phyloP scores from a whole-genome alignment of 2,329 filamentous ascomycete species.

The Neoascochyta sp. region DNA sequence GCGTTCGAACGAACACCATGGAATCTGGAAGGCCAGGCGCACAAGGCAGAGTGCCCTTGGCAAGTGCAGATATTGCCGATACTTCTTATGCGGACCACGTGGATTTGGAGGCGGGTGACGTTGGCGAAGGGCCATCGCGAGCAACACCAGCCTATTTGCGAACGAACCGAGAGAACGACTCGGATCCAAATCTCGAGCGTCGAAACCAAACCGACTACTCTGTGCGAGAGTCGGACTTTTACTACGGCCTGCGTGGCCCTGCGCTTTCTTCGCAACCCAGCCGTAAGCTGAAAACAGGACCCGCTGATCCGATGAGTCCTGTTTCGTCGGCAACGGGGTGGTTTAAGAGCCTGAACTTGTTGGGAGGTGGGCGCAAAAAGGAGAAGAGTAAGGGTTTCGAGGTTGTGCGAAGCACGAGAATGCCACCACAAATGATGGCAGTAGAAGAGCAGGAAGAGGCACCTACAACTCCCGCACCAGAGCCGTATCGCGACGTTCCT shows the following conservation, averaged over 20 bases:
- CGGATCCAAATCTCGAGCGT: conserved; percentile 53
- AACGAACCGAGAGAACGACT: conserved; percentile 43
- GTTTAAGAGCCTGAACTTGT: conserved; percentile 64
- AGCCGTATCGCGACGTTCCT: conserved; percentile 55
- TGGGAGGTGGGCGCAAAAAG: conserved; percentile 80
- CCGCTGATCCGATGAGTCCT: conserved; percentile 88
- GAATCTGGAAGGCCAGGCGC: conserved; percentile 46
- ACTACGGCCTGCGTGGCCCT: conserved; percentile 87
- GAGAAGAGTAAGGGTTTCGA: conserved; percentile 97
- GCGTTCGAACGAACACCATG: conserved; percentile 61
- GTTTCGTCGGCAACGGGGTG: conserved; percentile 86
- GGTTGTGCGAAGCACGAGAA: conserved; percentile 84
- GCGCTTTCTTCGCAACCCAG: conserved; percentile 77
- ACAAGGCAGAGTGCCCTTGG: conserved; percentile 40
- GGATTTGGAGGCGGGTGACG: conserved; percentile 32
- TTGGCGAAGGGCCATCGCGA: conserved; percentile 35
- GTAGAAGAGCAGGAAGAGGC: conserved; percentile 58
- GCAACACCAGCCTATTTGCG: conserved; percentile 51
- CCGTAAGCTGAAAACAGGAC: conserved; percentile 85
- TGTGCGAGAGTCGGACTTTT: conserved; percentile 92
- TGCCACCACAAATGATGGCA: conserved; percentile 69
- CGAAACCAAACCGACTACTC: conserved; percentile 76
- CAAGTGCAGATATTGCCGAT: conserved; percentile 47
- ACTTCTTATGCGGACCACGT: conserved; percentile 46
- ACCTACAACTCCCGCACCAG: conserved; percentile 21